Evolutionary conservation across 208 protist species (phyloP), one percentile per base, ranked within the genome.

Genomic region (Leishmania tropica): DNA sequence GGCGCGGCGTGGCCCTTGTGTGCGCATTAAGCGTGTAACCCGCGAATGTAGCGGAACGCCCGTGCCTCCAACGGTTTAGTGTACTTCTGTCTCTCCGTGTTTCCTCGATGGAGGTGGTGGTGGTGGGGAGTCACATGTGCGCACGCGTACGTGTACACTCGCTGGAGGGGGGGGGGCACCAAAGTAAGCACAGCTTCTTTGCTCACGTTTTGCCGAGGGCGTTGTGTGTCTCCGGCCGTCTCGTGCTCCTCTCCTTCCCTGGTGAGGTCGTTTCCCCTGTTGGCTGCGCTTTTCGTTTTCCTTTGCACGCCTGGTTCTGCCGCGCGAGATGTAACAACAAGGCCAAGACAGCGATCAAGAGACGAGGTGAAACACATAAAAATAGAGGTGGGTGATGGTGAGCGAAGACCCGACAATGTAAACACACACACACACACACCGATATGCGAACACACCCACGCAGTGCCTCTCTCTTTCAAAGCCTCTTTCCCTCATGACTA

Each of bases 1-100:
- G 97, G 74, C 92, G 98, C 48, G 99, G 99, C 83, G 96, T 98
- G 31, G 96, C 96, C 31, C 89, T 96, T 68, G 85, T 98, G 17
- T 96, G 93, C 76, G 93, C 94, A 2, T 80, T 98, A 58, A 96
- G 83, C 71, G 88, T 88, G 19, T 96, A 92, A 48, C 40, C 3
- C 10, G 11, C 31, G n/a, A 8, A 31, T 11, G 68, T 7, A 15
- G 68, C 51, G 24, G 48, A 53, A n/a, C 68, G 42, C 4, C 17
- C 4, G 48, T 54, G 68, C 24, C 24, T 74, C 42, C 47, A 51
- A 19, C 48, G 58, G 37, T 8, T 13, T 53, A 15, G 60, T 21
- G n/a, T 31, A 37, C 31, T 37, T 67, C n/a, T 2, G 60, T 37
- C 60, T 51, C 1, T 21, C 0, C n/a, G 28, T 48, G 45, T 21